Percentiles rank a stretch among this genome's conserved stretches.
Evolutionary conservation across 2,329 filamentous ascomycete species (phyloP).

Genomic region (Albifimbria verrucaria): DNA sequence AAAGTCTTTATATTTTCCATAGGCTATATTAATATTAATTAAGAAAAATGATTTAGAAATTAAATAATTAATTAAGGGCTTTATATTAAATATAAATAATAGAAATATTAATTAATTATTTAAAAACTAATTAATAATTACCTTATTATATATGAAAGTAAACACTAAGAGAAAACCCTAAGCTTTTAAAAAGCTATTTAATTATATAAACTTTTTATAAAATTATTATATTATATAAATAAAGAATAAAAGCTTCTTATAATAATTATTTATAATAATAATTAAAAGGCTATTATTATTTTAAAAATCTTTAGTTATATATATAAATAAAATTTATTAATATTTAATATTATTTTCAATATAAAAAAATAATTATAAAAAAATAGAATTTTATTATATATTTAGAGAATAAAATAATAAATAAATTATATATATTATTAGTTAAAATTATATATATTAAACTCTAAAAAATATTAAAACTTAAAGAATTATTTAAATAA

Average conservation of each 20-base stretch:
- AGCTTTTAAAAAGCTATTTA: too few species aligned
- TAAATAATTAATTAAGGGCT: background rate
- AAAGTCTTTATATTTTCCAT: background rate
- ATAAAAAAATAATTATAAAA: too few species aligned
- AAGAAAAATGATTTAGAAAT: background rate
- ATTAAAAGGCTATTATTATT: too few species aligned
- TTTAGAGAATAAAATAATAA: constrained; percentile 1
- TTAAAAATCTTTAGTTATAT: constrained; percentile 1
- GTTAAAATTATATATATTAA: background rate
- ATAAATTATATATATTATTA: constrained; percentile 1
- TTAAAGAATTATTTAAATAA: constrained; percentile 1
- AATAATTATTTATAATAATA: too few species aligned
- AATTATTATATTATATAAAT: constrained; percentile 1
- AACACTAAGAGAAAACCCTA: too few species aligned
- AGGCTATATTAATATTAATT: background rate
- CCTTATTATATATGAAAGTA: too few species aligned
- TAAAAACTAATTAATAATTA: background rate
- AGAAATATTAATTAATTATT: background rate
- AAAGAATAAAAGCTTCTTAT: too few species aligned
- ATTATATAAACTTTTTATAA: constrained; percentile 1
- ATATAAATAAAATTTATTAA: background rate
- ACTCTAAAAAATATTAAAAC: background rate
- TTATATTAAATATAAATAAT: background rate
- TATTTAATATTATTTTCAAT: too few species aligned
- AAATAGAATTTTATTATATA: too few species aligned